Evolutionary conservation across 768 basidiomycete species (phyloP).

Genomic region (Termitomyces sp.): DNA sequence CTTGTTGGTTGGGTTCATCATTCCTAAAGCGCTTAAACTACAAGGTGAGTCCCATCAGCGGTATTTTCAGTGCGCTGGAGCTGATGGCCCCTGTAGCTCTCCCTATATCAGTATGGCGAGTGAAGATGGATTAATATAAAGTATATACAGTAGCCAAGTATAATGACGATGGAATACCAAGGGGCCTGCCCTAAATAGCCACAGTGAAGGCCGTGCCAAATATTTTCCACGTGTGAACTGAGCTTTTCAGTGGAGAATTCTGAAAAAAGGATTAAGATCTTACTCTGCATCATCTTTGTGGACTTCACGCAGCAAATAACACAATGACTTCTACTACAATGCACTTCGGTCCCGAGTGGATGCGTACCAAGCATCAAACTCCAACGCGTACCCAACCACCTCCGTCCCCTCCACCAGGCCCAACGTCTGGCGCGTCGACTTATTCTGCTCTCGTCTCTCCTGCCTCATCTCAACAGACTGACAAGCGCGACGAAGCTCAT

Average conservation of each 20-base stretch:
- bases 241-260: constrained; percentile 27
- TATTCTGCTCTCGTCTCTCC: constrained; percentile 69
- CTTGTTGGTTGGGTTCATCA: constrained; percentile 69
- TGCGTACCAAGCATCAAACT: constrained; percentile 72
- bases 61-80: neutral
- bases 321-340: constrained; percentile 61
- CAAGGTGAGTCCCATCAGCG: constrained; percentile 57
- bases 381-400: constrained; percentile 47
- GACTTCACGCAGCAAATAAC: constrained; percentile 14
- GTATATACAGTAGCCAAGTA: neutral
- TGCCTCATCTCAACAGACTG: constrained; percentile 41
- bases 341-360: constrained; percentile 93
- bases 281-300: constrained; percentile 17
- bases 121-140: constrained; percentile 37
- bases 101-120: constrained; percentile 68
- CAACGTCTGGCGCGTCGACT: constrained; percentile 50
- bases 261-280: constrained; percentile 20
- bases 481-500: constrained; percentile 58
- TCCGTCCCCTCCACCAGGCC: constrained; percentile 55
- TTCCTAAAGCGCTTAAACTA: constrained; percentile 78
- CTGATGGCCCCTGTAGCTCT: constrained; percentile 40
- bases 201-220: constrained; percentile 17
- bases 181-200: constrained; percentile 36
- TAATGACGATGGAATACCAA: neutral
- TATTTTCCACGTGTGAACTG: constrained; percentile 39